Evolutionary conservation across 768 basidiomycete genomes (phyloP).

Genomic region (Mycena maculata): DNA sequence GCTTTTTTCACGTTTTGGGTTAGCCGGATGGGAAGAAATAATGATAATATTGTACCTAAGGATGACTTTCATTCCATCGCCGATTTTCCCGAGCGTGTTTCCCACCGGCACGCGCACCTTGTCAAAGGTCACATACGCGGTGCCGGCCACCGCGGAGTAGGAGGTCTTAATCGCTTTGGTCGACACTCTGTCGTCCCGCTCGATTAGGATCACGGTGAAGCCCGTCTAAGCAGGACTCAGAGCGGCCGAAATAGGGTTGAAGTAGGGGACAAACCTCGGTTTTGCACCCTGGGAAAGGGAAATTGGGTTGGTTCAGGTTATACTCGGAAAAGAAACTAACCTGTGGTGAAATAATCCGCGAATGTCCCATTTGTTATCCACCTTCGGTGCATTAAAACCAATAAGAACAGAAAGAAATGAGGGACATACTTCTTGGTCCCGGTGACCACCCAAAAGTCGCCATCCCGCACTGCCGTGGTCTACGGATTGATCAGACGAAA

Average conservation of each 20-base stretch:
- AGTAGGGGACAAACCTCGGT: slow-evolving; percentile 63
- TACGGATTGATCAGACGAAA: not conserved
- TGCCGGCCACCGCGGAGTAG: slow-evolving; percentile 93
- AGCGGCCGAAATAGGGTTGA: not conserved
- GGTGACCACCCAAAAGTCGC: slow-evolving; percentile 87
- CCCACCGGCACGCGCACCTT: slow-evolving; percentile 85
- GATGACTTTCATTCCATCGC: slow-evolving; percentile 85
- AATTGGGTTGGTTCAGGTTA: too few relatives aligned
- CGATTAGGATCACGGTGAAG: slow-evolving; percentile 81
- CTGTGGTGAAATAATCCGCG: slow-evolving; percentile 85
- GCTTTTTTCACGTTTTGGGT: slow-evolving; percentile 58
- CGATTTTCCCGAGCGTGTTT: slow-evolving; percentile 89
- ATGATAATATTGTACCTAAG: too few relatives aligned
- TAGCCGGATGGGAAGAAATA: too few relatives aligned
- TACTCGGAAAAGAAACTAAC: too few relatives aligned
- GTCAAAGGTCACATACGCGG: slow-evolving; percentile 86
- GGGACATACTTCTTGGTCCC: slow-evolving; percentile 88
- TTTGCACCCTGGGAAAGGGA: slow-evolving; percentile 60
- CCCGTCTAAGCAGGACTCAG: slow-evolving; percentile 61
- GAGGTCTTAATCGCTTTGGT: slow-evolving; percentile 94
- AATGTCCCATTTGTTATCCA: slow-evolving; percentile 94
- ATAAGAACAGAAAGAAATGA: not conserved
- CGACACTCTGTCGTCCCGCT: slow-evolving; percentile 75
- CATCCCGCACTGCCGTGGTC: slow-evolving; percentile 88
- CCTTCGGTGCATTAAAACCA: slow-evolving; percentile 47